Evolutionary conservation across 768 basidiomycete species (phyloP).

Genomic region (Tulasnella sp.): DNA sequence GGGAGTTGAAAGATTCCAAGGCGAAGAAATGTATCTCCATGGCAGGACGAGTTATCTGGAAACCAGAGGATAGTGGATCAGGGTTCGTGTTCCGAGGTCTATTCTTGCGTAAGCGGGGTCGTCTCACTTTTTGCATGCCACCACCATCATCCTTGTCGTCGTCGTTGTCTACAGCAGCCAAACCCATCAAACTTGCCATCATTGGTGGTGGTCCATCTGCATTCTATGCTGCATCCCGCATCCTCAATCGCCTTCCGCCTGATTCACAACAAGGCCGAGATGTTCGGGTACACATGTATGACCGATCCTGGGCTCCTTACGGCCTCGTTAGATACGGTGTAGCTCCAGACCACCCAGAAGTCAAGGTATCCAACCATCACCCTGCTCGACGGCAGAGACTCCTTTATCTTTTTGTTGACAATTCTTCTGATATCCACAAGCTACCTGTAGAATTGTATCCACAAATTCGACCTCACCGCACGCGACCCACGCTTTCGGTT

Average conservation of each 20-base stretch:
- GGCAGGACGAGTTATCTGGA: too few relatives aligned
- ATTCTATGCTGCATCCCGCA: slow-evolving; percentile 82
- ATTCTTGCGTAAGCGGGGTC: neutral
- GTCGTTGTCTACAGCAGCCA: neutral
- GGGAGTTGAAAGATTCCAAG: too few relatives aligned
- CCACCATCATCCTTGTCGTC: neutral
- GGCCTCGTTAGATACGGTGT: slow-evolving; percentile 94
- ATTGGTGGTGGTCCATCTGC: slow-evolving; percentile 94
- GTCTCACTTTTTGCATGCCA: neutral
- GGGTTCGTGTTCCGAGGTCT: neutral
- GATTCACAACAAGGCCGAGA: slow-evolving; percentile 27
- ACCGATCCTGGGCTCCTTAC: slow-evolving; percentile 87
- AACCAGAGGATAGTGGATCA: too few relatives aligned
- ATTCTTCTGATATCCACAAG: neutral
- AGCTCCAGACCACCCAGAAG: slow-evolving; percentile 96
- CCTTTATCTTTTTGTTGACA: neutral
- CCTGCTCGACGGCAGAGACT: neutral
- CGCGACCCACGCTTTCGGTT: slow-evolving; percentile 72
- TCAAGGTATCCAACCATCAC: slow-evolving; percentile 50
- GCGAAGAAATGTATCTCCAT: too few relatives aligned
- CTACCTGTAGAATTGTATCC: slow-evolving; percentile 72
- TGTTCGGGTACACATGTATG: slow-evolving; percentile 73
- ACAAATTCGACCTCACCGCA: slow-evolving; percentile 83
- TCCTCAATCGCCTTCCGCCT: slow-evolving; percentile 53
- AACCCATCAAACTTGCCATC: slow-evolving; percentile 49